These are phyloP conservation scores for Chlamydomonas schloesseri DNA, from an alignment of 139 green algal genomes.

Conservation along the genomic window DNA sequence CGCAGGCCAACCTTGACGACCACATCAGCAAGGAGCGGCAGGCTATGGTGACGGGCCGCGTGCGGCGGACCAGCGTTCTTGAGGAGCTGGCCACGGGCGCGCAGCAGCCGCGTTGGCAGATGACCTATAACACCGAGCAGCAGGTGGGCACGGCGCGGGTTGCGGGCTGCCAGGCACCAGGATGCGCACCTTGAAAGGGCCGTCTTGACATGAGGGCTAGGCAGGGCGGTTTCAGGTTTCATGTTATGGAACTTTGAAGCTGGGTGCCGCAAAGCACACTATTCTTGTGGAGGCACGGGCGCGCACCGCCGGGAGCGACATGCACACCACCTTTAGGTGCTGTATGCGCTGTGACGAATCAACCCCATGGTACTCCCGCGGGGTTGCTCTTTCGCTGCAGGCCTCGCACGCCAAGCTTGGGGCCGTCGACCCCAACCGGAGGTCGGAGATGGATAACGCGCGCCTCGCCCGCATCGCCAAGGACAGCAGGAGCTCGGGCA, in stretches of 20 bases:
- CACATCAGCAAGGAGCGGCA: conserved; percentile 9
- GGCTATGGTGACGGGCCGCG: not conserved
- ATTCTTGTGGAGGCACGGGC: too few species aligned
- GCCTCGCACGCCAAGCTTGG: not conserved
- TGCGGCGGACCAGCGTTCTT: conserved; percentile 1
- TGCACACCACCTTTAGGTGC: too few species aligned
- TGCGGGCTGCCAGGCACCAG: too few species aligned
- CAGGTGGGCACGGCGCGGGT: not conserved
- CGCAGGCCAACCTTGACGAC: conserved; percentile 9
- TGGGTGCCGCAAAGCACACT: too few species aligned
- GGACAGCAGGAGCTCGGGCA: not conserved
- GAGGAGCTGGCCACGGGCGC: conserved; percentile 6
- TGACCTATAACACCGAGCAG: conserved; percentile 2
- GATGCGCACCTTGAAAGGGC: too few species aligned
- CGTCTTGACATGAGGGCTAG: too few species aligned
- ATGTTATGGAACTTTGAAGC: too few species aligned
- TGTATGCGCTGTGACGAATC: too few species aligned
- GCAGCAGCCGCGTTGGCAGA: conserved; percentile 36
- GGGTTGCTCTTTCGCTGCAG: too few species aligned
- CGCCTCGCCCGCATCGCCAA: not conserved
- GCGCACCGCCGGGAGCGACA: too few species aligned
- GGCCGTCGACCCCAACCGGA: conserved; percentile 3
- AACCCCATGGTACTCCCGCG: too few species aligned
- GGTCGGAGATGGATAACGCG: conserved; percentile 2
- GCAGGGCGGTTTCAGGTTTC: too few species aligned